Base-by-base conservation (phyloP, 169 alveolate genomes). In the Plasmodium adleri region DNA sequence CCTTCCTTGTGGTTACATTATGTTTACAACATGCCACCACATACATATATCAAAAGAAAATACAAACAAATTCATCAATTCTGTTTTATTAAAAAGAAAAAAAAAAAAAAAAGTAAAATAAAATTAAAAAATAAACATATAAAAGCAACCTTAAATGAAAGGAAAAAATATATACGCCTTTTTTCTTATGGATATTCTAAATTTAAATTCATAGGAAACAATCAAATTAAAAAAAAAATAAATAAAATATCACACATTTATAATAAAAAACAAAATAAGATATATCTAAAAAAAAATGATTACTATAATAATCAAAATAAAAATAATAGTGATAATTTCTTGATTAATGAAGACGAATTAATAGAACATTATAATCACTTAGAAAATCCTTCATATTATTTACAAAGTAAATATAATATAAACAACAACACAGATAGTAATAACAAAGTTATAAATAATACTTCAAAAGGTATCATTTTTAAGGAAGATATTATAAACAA, bases 1-100 rank as follows among this genome's bases (percentile, higher is more conserved):
- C 91, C 91, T 12, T 85, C 91, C 28, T 52, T 85, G 52, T 85
- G 91, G 91, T 26, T 85, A 74, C 91, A 85, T 49, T 85, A 85
- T 52, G 71, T 85, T 10, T 85, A 85, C 26, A 85, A 85, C 52
- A 85, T 85, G 91, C 91, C 91, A 7, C 39, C 62, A 39, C 91
- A 85, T 56, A 85, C 91, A 26, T 52, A 59, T 58, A 24, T 85
- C 32, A 56, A 59, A 20, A 85, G 63, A 10, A 68, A 50, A 59
- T 71, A 70, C 22, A 70, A 45, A 28, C 26, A 39, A 2, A 56
- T 26, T n/a, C 86, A 85, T 28, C 74, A 71, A 39, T 50, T 58
- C 68, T 70, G 70, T 39, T 54, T n/a, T 43, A n/a, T 58, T 52
- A 15, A 10, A 5, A 20, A 20, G 15, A 47, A 20, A 7, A n/a